Evolutionary conservation across 345 rosid genomes (phyloP).

Genomic region (Noccaea bulbosa): DNA sequence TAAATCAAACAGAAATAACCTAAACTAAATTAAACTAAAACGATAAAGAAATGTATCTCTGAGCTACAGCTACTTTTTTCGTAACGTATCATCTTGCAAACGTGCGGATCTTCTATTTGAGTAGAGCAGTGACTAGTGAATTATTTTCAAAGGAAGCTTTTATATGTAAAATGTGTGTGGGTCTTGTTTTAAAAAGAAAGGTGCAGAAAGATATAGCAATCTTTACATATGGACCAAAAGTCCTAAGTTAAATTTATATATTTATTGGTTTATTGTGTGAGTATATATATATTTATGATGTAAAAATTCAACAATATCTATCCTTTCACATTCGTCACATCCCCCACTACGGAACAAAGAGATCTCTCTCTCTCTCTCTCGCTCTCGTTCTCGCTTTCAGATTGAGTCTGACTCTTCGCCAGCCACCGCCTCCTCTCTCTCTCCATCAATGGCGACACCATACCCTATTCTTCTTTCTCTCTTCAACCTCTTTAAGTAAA

Average conservation of each 20-base stretch:
- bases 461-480: constrained; percentile 55
- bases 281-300: neutral
- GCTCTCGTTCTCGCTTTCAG: constrained; percentile 47
- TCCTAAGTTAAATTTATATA: neutral
- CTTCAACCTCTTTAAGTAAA: constrained; percentile 54
- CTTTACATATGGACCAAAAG: neutral
- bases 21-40: too few relatives aligned
- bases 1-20: too few relatives aligned
- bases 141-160: too few relatives aligned
- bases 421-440: constrained; percentile 65
- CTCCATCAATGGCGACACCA: constrained; percentile 56
- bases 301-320: constrained; percentile 36
- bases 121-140: too few relatives aligned
- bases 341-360: constrained; percentile 26
- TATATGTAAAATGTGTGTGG: too few relatives aligned
- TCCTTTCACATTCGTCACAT: constrained; percentile 49
- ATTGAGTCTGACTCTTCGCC: constrained; percentile 93
- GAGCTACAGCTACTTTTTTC: too few relatives aligned
- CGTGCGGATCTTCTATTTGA: too few relatives aligned
- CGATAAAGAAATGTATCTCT: too few relatives aligned
- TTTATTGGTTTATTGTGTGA: neutral
- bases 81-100: too few relatives aligned
- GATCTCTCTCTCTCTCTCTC: neutral
- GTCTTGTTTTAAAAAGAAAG: too few relatives aligned
- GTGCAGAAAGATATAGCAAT: too few relatives aligned